phyloP scores from a whole-genome alignment of 768 basidiomycete genomes.

The Tremella mesenterica region DNA sequence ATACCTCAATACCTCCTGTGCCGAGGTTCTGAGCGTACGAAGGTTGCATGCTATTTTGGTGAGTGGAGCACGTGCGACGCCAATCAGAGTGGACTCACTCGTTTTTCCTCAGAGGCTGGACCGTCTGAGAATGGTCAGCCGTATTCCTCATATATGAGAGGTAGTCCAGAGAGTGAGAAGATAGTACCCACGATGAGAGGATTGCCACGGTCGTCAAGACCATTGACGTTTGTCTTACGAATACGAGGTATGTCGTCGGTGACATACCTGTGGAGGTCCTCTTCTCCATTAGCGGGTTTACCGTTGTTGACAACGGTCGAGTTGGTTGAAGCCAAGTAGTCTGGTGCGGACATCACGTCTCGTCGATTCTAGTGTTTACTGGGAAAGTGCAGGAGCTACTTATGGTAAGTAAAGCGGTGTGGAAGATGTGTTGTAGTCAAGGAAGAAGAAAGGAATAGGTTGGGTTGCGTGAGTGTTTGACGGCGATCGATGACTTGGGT shows the following conservation, averaged over 20 bases:
- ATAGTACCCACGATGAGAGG: background rate
- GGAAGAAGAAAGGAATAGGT: background rate
- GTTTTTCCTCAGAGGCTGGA: conserved; percentile 35
- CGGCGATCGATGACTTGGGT: no score
- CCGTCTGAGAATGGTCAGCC: conserved; percentile 13
- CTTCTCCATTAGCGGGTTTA: conserved; percentile 9
- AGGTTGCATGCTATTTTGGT: conserved; percentile 52
- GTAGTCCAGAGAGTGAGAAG: background rate
- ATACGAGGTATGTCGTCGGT: conserved; percentile 31
- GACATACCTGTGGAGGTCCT: conserved; percentile 37
- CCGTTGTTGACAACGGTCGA: conserved; percentile 25
- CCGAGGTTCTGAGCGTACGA: conserved; percentile 89
- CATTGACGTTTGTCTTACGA: conserved; percentile 9
- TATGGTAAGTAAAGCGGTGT: background rate
- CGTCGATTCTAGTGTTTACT: no score
- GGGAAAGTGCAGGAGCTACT: no score
- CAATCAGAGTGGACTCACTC: conserved; percentile 29
- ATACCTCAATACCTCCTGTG: conserved; percentile 51
- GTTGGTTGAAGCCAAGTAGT: conserved; percentile 23
- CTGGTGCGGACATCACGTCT: conserved; percentile 31
- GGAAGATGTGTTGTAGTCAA: background rate
- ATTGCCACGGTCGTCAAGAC: background rate
- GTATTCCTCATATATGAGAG: background rate
- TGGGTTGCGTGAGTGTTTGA: no score
- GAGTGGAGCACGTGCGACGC: background rate